phyloP scores from a whole-genome alignment of 306 rosid genomes.

The Geum urbanum region DNA sequence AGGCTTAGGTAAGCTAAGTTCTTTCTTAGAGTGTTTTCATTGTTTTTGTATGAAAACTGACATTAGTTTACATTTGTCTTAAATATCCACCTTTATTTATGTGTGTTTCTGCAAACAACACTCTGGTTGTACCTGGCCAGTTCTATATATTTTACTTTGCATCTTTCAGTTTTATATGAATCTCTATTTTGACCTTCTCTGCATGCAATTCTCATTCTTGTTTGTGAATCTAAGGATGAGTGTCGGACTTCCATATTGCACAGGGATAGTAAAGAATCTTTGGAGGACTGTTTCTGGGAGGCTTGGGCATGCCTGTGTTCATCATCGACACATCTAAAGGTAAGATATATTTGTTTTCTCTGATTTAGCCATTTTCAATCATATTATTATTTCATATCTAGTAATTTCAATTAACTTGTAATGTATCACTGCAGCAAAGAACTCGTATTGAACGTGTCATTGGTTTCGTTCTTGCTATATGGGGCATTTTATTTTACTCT shows the following conservation, averaged over 20 bases:
- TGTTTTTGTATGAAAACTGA: not conserved
- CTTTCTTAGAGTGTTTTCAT: constrained; percentile 18
- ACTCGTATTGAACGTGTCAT: constrained; percentile 88
- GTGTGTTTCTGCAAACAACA: not conserved
- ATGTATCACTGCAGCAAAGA: constrained; percentile 51
- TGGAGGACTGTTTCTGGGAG: constrained; percentile 98
- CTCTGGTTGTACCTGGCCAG: no score
- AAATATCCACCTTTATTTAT: not conserved
- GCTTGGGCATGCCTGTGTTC: constrained; percentile 97
- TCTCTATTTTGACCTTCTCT: not conserved
- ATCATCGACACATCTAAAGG: constrained; percentile 83
- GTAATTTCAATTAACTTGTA: constrained; percentile 18
- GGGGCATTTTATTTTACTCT: constrained; percentile 93
- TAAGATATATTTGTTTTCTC: constrained; percentile 32
- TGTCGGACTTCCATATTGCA: constrained; percentile 14
- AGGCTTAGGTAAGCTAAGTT: constrained; percentile 62
- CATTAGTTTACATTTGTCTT: not conserved
- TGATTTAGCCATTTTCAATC: constrained; percentile 17
- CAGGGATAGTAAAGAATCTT: constrained; percentile 55
- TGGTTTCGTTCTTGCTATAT: constrained; percentile 90
- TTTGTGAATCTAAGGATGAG: constrained; percentile 29
- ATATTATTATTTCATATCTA: constrained; percentile 8
- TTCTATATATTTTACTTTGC: no score
- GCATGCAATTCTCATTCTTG: constrained; percentile 24
- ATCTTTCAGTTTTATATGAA: not conserved